These are phyloP conservation scores for Lentinula sp. DNA, from an alignment of 768 basidiomycete species.

Conservation along the genomic window DNA sequence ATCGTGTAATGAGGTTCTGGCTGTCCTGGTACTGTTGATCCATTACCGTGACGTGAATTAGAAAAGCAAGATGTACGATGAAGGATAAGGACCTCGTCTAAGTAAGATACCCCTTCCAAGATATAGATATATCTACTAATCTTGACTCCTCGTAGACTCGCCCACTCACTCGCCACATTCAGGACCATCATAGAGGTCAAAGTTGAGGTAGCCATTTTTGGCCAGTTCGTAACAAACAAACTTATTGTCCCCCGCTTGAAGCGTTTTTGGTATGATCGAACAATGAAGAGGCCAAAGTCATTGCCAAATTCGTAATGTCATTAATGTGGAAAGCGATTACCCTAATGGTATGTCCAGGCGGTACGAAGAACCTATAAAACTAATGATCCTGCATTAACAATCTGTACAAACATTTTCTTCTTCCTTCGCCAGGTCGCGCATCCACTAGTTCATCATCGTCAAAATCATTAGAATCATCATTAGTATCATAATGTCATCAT, in stretches of 20 bases:
- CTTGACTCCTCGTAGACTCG: too few relatives aligned
- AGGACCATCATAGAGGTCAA: too few relatives aligned
- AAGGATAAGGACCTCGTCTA: too few relatives aligned
- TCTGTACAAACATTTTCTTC: background rate
- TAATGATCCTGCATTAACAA: background rate
- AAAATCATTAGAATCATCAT: background rate
- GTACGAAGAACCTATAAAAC: background rate
- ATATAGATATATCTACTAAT: too few relatives aligned
- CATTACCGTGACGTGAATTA: too few relatives aligned
- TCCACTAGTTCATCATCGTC: background rate
- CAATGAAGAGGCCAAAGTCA: background rate
- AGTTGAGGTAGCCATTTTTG: too few relatives aligned
- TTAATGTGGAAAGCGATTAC: background rate
- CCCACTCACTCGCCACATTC: too few relatives aligned
- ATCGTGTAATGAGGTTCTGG: too few relatives aligned
- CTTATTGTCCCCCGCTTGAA: background rate
- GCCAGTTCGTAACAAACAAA: background rate
- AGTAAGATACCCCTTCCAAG: too few relatives aligned
- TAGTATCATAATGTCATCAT: background rate
- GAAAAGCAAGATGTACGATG: too few relatives aligned
- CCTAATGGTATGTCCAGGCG: background rate
- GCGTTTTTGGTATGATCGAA: background rate
- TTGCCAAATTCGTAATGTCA: background rate
- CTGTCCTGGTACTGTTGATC: too few relatives aligned
- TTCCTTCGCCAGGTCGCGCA: background rate